phyloP scores from a whole-genome alignment of 2,329 filamentous ascomycete genomes.

The Aspergillus felis region DNA sequence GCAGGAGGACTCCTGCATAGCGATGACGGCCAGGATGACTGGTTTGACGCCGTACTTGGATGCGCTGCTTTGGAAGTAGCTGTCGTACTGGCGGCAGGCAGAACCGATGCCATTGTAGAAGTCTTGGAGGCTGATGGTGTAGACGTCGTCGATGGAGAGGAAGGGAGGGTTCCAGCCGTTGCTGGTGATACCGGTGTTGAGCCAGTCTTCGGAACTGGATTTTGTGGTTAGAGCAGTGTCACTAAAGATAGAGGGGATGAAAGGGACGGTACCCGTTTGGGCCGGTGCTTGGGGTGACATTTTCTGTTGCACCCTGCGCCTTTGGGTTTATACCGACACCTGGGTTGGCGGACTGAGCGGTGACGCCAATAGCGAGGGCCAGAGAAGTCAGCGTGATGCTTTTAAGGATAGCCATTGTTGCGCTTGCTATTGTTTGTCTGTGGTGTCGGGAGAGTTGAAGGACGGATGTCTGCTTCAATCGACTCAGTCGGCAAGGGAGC shows the following conservation, averaged over 20 bases:
- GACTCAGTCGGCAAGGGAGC: background rate
- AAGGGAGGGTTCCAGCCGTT: slow-evolving; percentile 33
- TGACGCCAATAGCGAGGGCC: background rate
- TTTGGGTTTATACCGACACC: background rate
- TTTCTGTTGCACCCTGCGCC: background rate
- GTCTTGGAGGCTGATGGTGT: slow-evolving; percentile 13
- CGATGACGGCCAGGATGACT: slow-evolving; percentile 27
- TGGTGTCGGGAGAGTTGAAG: too few relatives aligned
- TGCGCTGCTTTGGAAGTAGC: slow-evolving; percentile 29
- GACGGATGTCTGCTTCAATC: background rate
- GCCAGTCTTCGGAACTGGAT: background rate
- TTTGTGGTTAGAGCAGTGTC: background rate
- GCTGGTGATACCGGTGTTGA: background rate
- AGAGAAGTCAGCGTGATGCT: background rate
- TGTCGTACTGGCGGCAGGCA: slow-evolving; percentile 28
- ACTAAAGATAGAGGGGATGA: fast-evolving
- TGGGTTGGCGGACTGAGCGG: background rate
- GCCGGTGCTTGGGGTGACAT: background rate
- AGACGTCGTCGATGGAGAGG: slow-evolving; percentile 19
- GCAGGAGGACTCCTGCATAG: background rate
- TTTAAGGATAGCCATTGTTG: background rate
- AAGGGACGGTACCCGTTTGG: background rate
- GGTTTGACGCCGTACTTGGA: slow-evolving; percentile 31
- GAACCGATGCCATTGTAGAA: slow-evolving; percentile 16
- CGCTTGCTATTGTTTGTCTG: background rate